Base-by-base conservation (phyloP, 2,329 filamentous ascomycete genomes). In the Penicillium glabrum region DNA sequence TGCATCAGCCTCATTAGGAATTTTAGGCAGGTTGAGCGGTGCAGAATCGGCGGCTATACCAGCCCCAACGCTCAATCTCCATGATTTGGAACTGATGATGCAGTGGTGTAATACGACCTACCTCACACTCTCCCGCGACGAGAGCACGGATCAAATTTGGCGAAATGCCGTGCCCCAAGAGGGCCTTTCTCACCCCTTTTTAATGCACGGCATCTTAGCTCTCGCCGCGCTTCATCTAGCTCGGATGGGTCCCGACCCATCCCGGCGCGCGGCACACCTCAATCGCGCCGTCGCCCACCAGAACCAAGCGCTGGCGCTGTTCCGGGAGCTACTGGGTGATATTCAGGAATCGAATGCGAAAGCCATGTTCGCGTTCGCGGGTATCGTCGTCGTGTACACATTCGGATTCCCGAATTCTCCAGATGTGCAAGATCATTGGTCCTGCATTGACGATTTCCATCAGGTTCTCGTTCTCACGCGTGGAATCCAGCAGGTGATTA, bases 61-160 rank as follows among this genome's bases (percentile, higher is more conserved):
- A 5, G 41, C 51, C 10, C 63, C 72, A 14, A 71, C 75, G 33
- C 65, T 80, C 9, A 79, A 80, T 54, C 61, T 81, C 23, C 69
- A 76, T 44, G 75, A 81, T 56, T 65, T 76, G 47, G 80, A 78
- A 61, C 71, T 78, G 26, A 77, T 76, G 61, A 69, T 74, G 62
- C 71, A 74, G 19, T 74, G 72, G 72, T 72, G 69, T 51, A 73
- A 71, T 53, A 57, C 69, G 11, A 77, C 75, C 5, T 72, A 74
- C 47, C 54, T 53, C 35, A 61, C 61, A 1, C 51, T 73, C 10
- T 65, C 68, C 3, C 71, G 71, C 11, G 64, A 63, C 46, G 64
- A 68, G 19, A 57, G 45, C 14, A 73, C 69, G 2, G 71, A 75
- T 47, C 58, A 60, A 11, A 69, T 75, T 55, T 75, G 72, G 72